Evolutionary conservation across 441 rosid species (phyloP).

Genomic region (Theobroma grandiflorum): DNA sequence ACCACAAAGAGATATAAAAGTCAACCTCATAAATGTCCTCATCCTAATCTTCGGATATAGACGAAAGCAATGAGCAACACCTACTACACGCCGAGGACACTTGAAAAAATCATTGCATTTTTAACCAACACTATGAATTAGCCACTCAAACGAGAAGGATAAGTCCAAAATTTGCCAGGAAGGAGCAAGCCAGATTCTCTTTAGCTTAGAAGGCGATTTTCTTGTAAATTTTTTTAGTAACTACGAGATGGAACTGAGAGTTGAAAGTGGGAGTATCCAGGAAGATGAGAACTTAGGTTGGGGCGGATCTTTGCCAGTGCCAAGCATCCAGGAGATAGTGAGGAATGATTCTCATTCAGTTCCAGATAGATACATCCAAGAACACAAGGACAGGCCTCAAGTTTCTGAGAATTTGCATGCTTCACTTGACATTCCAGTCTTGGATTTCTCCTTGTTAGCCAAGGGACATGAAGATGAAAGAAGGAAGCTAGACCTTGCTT

Average conservation of each 20-base stretch:
- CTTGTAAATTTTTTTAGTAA: too few species aligned
- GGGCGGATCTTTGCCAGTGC: conserved; percentile 24
- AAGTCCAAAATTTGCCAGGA: too few species aligned
- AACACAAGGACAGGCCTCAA: conserved; percentile 18
- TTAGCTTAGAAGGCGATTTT: too few species aligned
- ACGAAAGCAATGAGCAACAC: too few species aligned
- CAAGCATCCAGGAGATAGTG: conserved; percentile 35
- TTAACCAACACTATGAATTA: too few species aligned
- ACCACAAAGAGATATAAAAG: too few species aligned
- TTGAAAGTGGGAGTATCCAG: neutral
- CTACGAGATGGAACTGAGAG: neutral
- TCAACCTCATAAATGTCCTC: too few species aligned
- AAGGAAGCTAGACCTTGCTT: conserved; percentile 26
- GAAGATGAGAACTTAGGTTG: neutral
- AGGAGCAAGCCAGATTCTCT: too few species aligned
- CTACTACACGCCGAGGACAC: too few species aligned
- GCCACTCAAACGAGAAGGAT: too few species aligned
- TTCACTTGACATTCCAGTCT: conserved; percentile 21
- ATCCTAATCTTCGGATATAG: too few species aligned
- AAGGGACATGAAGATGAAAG: conserved; percentile 23
- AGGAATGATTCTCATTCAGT: conserved; percentile 22
- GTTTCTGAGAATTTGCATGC: neutral
- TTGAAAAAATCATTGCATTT: too few species aligned
- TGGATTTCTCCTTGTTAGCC: conserved; percentile 27
- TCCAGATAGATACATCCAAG: conserved; percentile 35